Conservation (phyloP, 106 monocot genomes). For the Acorus calamus region DNA sequence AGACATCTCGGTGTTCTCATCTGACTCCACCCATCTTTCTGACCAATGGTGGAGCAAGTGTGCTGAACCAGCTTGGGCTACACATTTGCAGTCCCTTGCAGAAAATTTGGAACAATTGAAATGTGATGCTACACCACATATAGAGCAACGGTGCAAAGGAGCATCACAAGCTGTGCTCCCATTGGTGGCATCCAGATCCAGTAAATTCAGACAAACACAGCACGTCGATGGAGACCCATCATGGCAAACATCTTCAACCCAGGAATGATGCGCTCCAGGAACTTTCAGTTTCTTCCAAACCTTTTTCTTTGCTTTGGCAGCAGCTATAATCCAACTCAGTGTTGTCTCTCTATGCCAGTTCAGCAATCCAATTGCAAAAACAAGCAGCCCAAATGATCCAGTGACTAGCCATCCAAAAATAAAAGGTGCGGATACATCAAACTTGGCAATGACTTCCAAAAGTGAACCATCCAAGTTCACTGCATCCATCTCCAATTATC, state of each 20-base stretch:
- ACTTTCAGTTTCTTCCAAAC: slow-evolving; percentile 51
- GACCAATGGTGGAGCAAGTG: slow-evolving; percentile 85
- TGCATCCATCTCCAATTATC: too few relatives aligned
- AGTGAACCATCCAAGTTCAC: slow-evolving; percentile 22
- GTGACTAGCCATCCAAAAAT: slow-evolving; percentile 44
- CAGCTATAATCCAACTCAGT: slow-evolving; percentile 68
- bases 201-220: slow-evolving; percentile 64
- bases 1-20: slow-evolving; percentile 50
- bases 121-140: slow-evolving; percentile 76
- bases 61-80: slow-evolving; percentile 51
- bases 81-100: slow-evolving; percentile 71
- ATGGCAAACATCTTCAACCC: slow-evolving; percentile 40
- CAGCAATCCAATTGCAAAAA: slow-evolving; percentile 52
- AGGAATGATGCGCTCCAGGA: slow-evolving; percentile 54
- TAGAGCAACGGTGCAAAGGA: slow-evolving; percentile 43
- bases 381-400: slow-evolving; percentile 50
- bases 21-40: slow-evolving; percentile 63
- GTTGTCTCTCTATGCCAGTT: slow-evolving; percentile 61
- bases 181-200: slow-evolving; percentile 25
- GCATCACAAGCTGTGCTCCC: slow-evolving; percentile 2
- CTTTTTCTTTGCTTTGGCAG: slow-evolving; percentile 69
- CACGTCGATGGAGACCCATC: slow-evolving; percentile 45
- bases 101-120: slow-evolving; percentile 41
- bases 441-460: slow-evolving; percentile 8
- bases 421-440: slow-evolving; percentile 18